Base-by-base conservation (phyloP, 257 asterid genomes). In the Nicotiana noctiflora region DNA sequence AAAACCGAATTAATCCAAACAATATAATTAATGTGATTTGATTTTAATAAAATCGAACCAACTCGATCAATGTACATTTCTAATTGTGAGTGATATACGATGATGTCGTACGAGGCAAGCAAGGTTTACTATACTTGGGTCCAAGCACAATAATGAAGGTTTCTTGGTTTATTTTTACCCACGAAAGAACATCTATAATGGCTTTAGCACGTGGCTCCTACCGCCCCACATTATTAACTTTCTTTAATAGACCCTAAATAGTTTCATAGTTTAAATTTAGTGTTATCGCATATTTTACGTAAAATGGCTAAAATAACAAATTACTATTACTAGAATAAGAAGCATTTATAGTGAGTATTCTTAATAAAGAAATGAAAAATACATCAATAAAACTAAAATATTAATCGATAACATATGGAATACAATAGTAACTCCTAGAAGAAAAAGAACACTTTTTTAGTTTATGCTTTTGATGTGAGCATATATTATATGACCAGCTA, bases 91-190 rank as follows among this genome's bases (percentile, higher is more conserved):
- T 27, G 55, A 40, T 5, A 40, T 5, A 19, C 21, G 34, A 70
- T 70, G 59, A 70, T 70, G 37, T 70, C 59, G 59, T 70, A 70
- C 14, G 59, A 44, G 49, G 37, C n/a, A 70, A 70, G 77, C 49
- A 8, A 8, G 49, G 10, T 40, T 8, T 40, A 21, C 19, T 70
- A 44, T 10, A 21, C 59, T 19, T 18, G 12, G 23, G 77, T 44
- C 76, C 34, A 44, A 70, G 21, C 59, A 70, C 59, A 44, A 70
- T 70, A 70, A 70, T 70, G 62, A 56, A 56, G 11, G 19, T 56
- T 17, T 56, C 62, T 56, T n/a, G 34, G 12, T 44, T 3, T 44
- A 70, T 56, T 70, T 70, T 21, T 7, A 68, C 34, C 77, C 19
- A 44, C 77, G 7, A 70, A 21, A 19, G 34, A 44, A 44, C 34